phyloP scores from a whole-genome alignment of 345 rosid genomes.

The Excoecaria cochinchinensis region DNA sequence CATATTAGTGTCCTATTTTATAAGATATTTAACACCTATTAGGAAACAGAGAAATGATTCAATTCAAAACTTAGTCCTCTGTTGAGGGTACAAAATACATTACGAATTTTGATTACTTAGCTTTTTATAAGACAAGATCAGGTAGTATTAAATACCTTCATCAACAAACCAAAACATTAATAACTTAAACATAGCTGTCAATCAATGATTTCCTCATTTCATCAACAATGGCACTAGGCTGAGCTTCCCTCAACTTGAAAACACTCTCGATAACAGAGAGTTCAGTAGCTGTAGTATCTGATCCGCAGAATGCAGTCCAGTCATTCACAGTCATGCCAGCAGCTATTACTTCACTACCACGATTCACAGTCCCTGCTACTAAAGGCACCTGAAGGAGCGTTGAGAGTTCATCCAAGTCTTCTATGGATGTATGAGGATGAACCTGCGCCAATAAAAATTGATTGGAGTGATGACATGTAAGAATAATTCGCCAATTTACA shows the following conservation, averaged over 20 bases:
- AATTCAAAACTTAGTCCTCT: neutral
- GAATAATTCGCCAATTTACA: neutral
- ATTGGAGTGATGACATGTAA: neutral
- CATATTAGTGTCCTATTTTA: too few species aligned
- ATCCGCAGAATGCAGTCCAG: constrained; percentile 86
- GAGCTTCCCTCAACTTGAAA: constrained; percentile 91
- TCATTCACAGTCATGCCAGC: constrained; percentile 88
- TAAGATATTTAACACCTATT: neutral
- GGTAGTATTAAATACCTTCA: too few species aligned
- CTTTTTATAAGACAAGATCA: neutral
- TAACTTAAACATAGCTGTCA: constrained; percentile 62
- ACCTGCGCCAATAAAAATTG: constrained; percentile 44
- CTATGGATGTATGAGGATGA: constrained; percentile 88
- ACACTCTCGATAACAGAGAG: constrained; percentile 84
- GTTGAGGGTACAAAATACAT: neutral
- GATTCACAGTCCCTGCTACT: constrained; percentile 77
- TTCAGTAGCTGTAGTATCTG: constrained; percentile 93
- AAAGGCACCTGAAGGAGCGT: constrained; percentile 72
- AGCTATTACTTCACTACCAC: constrained; percentile 81
- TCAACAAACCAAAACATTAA: neutral
- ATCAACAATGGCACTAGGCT: constrained; percentile 70
- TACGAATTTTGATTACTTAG: neutral
- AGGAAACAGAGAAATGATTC: neutral
- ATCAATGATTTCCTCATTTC: constrained; percentile 94
- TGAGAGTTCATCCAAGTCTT: constrained; percentile 92